Evolutionary conservation across 495 filamentous ascomycete genomes (phyloP).

Genomic region (Aspergillus bertholletiae): DNA sequence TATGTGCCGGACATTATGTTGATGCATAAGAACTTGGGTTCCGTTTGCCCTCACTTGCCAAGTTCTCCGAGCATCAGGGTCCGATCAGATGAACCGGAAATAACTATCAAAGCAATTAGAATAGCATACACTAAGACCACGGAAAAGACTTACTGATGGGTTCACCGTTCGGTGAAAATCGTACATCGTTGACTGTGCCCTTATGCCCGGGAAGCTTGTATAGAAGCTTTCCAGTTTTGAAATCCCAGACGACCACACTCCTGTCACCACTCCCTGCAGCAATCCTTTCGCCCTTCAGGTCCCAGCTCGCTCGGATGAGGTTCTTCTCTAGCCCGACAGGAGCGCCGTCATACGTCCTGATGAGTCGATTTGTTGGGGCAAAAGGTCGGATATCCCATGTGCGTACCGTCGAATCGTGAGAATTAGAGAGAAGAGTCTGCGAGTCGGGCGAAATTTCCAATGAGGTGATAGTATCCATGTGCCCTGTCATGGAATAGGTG

Average conservation of each 20-base stretch:
- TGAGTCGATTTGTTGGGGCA: constrained; percentile 77
- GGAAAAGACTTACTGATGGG: constrained; percentile 73
- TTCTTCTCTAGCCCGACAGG: constrained; percentile 88
- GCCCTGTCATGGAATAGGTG: constrained; percentile 82
- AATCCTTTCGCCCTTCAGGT: constrained; percentile 78
- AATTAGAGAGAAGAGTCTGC: constrained; percentile 84
- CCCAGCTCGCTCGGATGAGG: constrained; percentile 87
- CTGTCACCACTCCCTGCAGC: constrained; percentile 87
- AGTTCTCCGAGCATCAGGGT: constrained; percentile 77
- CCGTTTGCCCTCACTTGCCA: constrained; percentile 42
- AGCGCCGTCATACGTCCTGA: constrained; percentile 86
- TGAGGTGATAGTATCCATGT: constrained; percentile 89
- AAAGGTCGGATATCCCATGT: constrained; percentile 98
- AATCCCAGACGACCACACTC: constrained; percentile 88
- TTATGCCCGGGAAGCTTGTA: constrained; percentile 96
- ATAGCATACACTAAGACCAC: neutral
- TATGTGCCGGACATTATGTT: neutral
- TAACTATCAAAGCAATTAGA: constrained; percentile 50
- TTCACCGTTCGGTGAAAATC: constrained; percentile 79
- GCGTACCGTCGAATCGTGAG: constrained; percentile 86
- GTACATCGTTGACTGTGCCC: constrained; percentile 91
- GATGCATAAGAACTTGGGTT: neutral
- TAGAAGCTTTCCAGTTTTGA: constrained; percentile 73
- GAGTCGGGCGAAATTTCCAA: constrained; percentile 87
- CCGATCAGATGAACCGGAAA: constrained; percentile 82